Conservation (phyloP, 768 basidiomycete species). For the Lactarius sp. region DNA sequence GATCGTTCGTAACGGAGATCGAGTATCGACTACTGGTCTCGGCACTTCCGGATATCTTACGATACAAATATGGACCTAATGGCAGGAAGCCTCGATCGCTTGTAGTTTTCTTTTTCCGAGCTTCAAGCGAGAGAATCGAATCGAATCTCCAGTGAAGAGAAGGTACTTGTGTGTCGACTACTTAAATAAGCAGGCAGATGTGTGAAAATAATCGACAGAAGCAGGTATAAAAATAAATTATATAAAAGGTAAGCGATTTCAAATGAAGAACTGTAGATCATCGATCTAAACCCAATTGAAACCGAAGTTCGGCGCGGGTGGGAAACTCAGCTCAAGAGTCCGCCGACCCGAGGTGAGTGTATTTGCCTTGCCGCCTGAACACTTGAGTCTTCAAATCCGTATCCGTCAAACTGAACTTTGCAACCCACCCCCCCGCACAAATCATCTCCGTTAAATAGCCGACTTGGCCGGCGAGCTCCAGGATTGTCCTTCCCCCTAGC, state of each 20-base stretch:
- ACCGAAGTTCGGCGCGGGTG: neutral
- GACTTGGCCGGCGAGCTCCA: neutral
- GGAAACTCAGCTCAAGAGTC: slow-evolving; percentile 24
- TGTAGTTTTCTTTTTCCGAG: neutral
- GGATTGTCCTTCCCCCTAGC: neutral
- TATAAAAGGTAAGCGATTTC: neutral
- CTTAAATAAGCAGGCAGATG: neutral
- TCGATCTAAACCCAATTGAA: neutral
- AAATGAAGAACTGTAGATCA: neutral
- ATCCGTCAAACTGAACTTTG: neutral
- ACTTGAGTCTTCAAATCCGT: neutral
- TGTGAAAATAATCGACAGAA: slow-evolving; percentile 12
- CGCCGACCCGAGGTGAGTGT: neutral
- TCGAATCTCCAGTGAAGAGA: no score
- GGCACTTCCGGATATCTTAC: neutral
- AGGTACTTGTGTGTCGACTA: neutral
- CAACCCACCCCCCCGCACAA: neutral
- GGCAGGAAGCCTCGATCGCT: neutral
- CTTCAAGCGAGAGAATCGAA: neutral
- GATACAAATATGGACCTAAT: neutral
- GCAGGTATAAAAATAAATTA: slow-evolving; percentile 1
- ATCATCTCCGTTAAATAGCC: neutral
- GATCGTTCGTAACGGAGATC: neutral
- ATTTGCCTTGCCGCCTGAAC: neutral
- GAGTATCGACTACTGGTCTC: neutral